Evolutionary conservation across 441 rosid genomes (phyloP).

Genomic region (Adansonia rubrostipa): DNA sequence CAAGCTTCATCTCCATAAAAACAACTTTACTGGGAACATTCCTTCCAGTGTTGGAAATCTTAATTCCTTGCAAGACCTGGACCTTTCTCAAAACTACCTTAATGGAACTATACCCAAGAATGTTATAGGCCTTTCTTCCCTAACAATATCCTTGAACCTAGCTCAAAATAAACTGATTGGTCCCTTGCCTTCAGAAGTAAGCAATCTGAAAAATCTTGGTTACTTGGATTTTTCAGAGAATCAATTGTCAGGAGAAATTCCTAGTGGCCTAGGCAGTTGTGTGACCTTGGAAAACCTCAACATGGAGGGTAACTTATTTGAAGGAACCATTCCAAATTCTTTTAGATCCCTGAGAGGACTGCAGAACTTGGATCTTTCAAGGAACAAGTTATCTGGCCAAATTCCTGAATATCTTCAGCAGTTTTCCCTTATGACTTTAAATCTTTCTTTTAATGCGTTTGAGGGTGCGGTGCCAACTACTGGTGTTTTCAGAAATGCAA

Average conservation of each 20-base stretch:
- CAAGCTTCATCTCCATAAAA: background rate
- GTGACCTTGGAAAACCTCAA: slow-evolving; percentile 19
- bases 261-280: slow-evolving; percentile 27
- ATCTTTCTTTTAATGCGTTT: slow-evolving; percentile 37
- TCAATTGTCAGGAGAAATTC: slow-evolving; percentile 33
- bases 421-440: slow-evolving; percentile 1
- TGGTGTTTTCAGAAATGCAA: slow-evolving; percentile 38
- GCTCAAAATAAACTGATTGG: slow-evolving; percentile 27
- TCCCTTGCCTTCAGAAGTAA: slow-evolving; percentile 26
- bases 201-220: slow-evolving; percentile 14
- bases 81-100: slow-evolving; percentile 22
- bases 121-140: slow-evolving; percentile 19
- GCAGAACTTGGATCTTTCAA: slow-evolving; percentile 26
- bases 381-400: slow-evolving; percentile 30
- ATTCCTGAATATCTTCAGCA: slow-evolving; percentile 29
- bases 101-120: slow-evolving; percentile 25
- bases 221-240: slow-evolving; percentile 25
- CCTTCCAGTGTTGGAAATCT: slow-evolving; percentile 22
- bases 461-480: slow-evolving; percentile 29
- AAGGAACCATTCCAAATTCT: slow-evolving; percentile 30
- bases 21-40: slow-evolving; percentile 24
- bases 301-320: slow-evolving; percentile 33
- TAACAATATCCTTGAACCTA: slow-evolving; percentile 13
- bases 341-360: slow-evolving; percentile 29
- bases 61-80: background rate